Percentiles rank a stretch among this genome's conserved stretches.
phyloP scores from a whole-genome alignment of 2,329 filamentous ascomycete species.

The Fusarium virguliforme region DNA sequence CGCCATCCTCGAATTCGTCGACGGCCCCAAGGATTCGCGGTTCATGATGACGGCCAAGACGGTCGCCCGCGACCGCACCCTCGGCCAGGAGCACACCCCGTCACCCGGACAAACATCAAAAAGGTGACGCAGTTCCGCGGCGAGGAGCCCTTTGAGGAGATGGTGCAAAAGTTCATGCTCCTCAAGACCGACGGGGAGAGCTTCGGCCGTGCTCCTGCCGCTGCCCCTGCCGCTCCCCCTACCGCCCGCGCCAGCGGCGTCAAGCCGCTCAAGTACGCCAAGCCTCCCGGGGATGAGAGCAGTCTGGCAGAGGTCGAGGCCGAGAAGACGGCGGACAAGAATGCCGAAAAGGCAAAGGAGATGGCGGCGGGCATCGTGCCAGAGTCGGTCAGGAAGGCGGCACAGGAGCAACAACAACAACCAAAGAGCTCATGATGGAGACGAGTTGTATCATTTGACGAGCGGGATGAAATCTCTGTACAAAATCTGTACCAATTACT shows the following conservation, averaged over 20 bases:
- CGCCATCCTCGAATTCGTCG: constrained; percentile 94
- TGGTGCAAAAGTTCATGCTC: constrained; percentile 66
- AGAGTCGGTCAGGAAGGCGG: constrained; percentile 46
- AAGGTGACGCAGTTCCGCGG: constrained; percentile 90
- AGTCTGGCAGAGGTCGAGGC: constrained; percentile 36
- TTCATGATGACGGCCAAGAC: constrained; percentile 94
- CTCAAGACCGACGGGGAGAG: constrained; percentile 39
- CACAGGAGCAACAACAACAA: constrained; percentile 20
- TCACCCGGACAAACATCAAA: constrained; percentile 83
- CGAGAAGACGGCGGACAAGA: constrained; percentile 47
- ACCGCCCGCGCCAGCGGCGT: neutral
- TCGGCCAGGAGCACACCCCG: constrained; percentile 74
- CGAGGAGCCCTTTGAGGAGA: constrained; percentile 76
- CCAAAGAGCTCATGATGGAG: constrained; percentile 41
- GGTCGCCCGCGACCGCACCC: constrained; percentile 75
- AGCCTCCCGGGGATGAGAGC: constrained; percentile 30
- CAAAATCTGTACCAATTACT: constrained; percentile 53
- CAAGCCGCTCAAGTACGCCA: neutral
- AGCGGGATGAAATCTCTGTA: constrained; percentile 48
- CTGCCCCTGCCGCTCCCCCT: too few relatives aligned
- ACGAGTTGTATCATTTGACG: constrained; percentile 47
- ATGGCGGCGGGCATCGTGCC: constrained; percentile 54
- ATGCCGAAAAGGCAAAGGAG: constrained; percentile 54
- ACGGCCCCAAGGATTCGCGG: constrained; percentile 93
- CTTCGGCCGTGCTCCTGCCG: too few relatives aligned